phyloP scores from a whole-genome alignment of 208 protist species.

The Trypanosoma cruzi region DNA sequence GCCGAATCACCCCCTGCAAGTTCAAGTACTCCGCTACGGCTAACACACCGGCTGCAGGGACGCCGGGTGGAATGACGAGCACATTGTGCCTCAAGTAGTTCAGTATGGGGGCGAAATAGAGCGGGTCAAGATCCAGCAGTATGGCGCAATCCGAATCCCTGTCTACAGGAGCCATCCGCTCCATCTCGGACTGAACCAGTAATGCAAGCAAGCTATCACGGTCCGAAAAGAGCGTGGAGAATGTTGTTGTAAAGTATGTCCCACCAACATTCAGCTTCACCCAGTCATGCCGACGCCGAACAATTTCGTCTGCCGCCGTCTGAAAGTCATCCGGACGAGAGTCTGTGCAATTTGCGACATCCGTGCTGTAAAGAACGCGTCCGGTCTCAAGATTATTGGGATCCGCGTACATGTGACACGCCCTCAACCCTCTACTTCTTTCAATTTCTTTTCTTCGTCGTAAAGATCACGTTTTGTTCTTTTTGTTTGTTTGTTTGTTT shows the following conservation, averaged over 20 bases:
- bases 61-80: conserved; percentile 57
- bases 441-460: not conserved
- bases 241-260: conserved; percentile 69
- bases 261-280: conserved; percentile 85
- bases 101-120: conserved; percentile 80
- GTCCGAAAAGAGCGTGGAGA: conserved; percentile 69
- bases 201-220: conserved; percentile 62
- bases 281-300: conserved; percentile 40
- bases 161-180: conserved; percentile 45
- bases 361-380: not conserved
- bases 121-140: conserved; percentile 80
- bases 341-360: not conserved
- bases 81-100: conserved; percentile 80
- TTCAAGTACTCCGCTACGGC: conserved; percentile 81
- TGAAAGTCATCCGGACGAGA: not conserved
- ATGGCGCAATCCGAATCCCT: conserved; percentile 59
- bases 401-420: conserved; percentile 19
- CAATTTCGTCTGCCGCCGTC: not conserved
- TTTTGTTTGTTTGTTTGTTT: conserved; percentile 1
- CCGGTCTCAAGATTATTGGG: conserved; percentile 7
- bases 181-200: conserved; percentile 15
- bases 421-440: not conserved
- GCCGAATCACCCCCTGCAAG: conserved; percentile 52
- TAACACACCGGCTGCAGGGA: conserved; percentile 58
- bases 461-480: not conserved